A percentile compares a stretch with the other conserved stretches of the same genome.
Evolutionary conservation across 1,139 yeast species (phyloP).

Genomic region (Eremothecium coryli): DNA sequence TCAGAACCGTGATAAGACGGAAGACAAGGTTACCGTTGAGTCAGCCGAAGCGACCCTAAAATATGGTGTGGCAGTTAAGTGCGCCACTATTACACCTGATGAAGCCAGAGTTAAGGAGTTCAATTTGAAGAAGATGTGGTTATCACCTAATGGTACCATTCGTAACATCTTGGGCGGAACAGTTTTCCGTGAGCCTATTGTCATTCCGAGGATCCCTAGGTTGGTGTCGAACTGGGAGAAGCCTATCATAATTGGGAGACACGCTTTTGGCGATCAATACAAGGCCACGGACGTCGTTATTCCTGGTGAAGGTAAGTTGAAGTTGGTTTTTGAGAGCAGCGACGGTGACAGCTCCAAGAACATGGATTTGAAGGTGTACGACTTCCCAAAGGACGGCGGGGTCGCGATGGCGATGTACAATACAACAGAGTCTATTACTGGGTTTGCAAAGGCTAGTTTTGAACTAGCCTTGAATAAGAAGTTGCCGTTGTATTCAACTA

Average conservation of each 20-base stretch:
- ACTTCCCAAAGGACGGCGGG: constrained; percentile 50
- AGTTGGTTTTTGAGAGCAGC: constrained; percentile 53
- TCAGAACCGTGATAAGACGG: constrained; percentile 59
- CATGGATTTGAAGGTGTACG: constrained; percentile 45
- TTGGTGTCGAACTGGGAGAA: constrained; percentile 71
- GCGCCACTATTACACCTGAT: constrained; percentile 84
- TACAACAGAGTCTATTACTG: constrained; percentile 69
- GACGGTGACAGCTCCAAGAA: constrained; percentile 40
- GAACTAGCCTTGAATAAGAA: constrained; percentile 60
- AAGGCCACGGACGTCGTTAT: constrained; percentile 68
- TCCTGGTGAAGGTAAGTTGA: constrained; percentile 59
- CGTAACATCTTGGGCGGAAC: constrained; percentile 77
- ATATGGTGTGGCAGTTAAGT: constrained; percentile 74
- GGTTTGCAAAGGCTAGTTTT: constrained; percentile 73
- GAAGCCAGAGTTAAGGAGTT: constrained; percentile 74
- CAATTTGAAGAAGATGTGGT: constrained; percentile 72
- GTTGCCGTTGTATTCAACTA: constrained; percentile 60
- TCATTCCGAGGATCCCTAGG: constrained; percentile 67
- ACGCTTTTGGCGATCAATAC: constrained; percentile 79
- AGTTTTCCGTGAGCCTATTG: constrained; percentile 76
- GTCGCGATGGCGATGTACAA: constrained; percentile 78
- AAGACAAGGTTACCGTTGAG: constrained; percentile 64
- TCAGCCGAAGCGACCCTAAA: constrained; percentile 69
- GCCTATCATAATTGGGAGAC: constrained; percentile 80
- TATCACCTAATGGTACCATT: constrained; percentile 77